phyloP scores from a whole-genome alignment of 257 asterid species.

The Paulownia fortunei region DNA sequence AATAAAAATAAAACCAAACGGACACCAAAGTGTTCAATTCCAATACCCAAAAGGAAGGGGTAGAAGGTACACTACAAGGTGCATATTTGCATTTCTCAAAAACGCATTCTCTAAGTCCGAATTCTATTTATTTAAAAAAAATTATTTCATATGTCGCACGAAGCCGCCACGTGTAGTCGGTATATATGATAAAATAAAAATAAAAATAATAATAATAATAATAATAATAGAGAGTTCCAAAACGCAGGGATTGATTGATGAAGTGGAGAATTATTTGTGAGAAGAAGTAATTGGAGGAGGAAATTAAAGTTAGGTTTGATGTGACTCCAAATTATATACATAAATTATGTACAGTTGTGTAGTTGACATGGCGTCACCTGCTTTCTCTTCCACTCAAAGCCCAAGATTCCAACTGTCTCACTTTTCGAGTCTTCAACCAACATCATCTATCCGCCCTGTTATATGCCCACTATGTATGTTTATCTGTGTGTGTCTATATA shows the following conservation, averaged over 20 bases:
- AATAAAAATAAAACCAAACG: too few species aligned
- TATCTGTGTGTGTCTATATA: background rate
- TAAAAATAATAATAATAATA: too few species aligned
- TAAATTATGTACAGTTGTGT: slow-evolving; percentile 21
- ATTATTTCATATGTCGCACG: background rate
- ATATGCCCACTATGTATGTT: slow-evolving; percentile 20
- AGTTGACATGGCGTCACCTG: slow-evolving; percentile 32
- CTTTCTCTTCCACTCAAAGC: slow-evolving; percentile 34
- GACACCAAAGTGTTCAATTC: too few species aligned
- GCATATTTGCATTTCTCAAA: too few species aligned
- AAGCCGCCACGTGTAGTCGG: too few species aligned
- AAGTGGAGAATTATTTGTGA: slow-evolving; percentile 5
- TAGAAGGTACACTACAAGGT: too few species aligned
- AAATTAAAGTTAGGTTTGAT: slow-evolving; percentile 37
- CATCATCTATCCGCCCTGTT: slow-evolving; percentile 26
- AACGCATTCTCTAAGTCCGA: background rate
- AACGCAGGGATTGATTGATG: slow-evolving; percentile 32
- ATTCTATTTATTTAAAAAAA: background rate
- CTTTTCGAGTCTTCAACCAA: slow-evolving; percentile 34
- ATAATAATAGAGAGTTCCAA: slow-evolving; percentile 10
- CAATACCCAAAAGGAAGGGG: too few species aligned
- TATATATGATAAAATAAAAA: too few species aligned
- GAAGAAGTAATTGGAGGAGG: too few species aligned
- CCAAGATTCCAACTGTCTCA: slow-evolving; percentile 51
- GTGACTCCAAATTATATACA: slow-evolving; percentile 25